Evolutionary conservation across 306 rosid genomes (phyloP).

Genomic region (Cucurbita maxima): DNA sequence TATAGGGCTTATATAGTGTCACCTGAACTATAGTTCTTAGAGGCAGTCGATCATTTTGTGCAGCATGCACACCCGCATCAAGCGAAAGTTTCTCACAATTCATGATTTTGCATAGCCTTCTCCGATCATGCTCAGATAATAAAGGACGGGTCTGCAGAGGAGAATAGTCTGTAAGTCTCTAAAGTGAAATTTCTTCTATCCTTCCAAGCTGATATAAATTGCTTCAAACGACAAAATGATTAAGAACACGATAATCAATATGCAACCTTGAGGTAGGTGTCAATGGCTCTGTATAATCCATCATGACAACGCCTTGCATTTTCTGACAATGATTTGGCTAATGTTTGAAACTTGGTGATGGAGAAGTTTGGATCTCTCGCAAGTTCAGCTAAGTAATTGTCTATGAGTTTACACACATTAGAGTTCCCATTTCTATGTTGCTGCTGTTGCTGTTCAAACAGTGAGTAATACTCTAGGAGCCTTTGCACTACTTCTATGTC

Average conservation of each 20-base stretch:
- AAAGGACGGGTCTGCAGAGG: slow-evolving; percentile 57
- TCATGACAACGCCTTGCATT: slow-evolving; percentile 58
- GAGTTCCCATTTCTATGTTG: slow-evolving; percentile 43
- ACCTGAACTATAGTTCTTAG: slow-evolving; percentile 79
- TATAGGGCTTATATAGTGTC: slow-evolving; percentile 9
- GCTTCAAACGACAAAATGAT: not conserved
- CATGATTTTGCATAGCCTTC: slow-evolving; percentile 81
- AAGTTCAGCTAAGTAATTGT: slow-evolving; percentile 78
- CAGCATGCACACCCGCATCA: slow-evolving; percentile 84
- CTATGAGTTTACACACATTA: slow-evolving; percentile 72
- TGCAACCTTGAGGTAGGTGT: slow-evolving; percentile 71
- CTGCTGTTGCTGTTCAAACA: slow-evolving; percentile 67
- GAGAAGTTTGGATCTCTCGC: slow-evolving; percentile 84
- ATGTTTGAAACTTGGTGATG: slow-evolving; percentile 61
- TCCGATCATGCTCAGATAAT: slow-evolving; percentile 62
- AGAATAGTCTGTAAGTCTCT: slow-evolving; percentile 7
- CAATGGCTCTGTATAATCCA: slow-evolving; percentile 91
- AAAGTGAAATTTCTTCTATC: not conserved
- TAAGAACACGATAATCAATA: slow-evolving; percentile 3
- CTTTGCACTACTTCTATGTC: slow-evolving; percentile 74
- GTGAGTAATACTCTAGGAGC: slow-evolving; percentile 73
- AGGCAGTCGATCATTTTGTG: slow-evolving; percentile 92
- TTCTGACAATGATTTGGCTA: slow-evolving; percentile 73
- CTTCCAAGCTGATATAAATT: not conserved
- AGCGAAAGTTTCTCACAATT: slow-evolving; percentile 79